These are phyloP conservation scores for Fistulifera pelliculosa DNA, from an alignment of 108 stramenopile genomes.

Conservation along the genomic window DNA sequence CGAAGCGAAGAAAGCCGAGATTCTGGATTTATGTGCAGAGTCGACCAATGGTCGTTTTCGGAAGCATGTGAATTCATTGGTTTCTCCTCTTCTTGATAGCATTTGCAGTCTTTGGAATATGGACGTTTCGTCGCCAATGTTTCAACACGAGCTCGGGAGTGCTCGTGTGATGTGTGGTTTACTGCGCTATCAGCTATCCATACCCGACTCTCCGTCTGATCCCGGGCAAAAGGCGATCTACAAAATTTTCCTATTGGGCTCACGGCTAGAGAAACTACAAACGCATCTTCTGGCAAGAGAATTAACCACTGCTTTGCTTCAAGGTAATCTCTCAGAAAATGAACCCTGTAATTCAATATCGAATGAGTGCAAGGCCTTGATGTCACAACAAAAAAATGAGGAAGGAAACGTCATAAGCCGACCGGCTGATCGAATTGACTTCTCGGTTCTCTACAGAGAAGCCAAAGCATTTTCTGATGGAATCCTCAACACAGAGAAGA, in stretches of 20 bases:
- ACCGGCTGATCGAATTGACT: constrained; percentile 2
- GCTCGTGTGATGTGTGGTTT: constrained; percentile 74
- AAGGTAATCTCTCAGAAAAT: constrained; percentile 41
- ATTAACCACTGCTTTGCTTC: constrained; percentile 43
- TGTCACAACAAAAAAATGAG: constrained; percentile 23
- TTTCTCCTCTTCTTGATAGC: constrained; percentile 33
- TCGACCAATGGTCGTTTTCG: not conserved
- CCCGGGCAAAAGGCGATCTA: constrained; percentile 82
- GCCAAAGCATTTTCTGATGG: constrained; percentile 50
- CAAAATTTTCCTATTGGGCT: constrained; percentile 61
- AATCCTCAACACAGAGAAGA: constrained; percentile 26
- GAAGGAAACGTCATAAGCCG: constrained; percentile 75
- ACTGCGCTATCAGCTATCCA: constrained; percentile 56
- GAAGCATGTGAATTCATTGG: constrained; percentile 9
- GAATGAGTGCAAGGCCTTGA: constrained; percentile 4
- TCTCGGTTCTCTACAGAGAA: constrained; percentile 51
- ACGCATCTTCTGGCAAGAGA: constrained; percentile 19
- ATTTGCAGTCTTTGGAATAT: constrained; percentile 23
- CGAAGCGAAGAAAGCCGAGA: constrained; percentile 4
- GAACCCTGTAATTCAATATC: constrained; percentile 11
- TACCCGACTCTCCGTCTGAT: constrained; percentile 86
- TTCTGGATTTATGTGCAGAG: not conserved
- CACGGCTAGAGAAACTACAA: constrained; percentile 7
- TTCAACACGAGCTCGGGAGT: constrained; percentile 17
- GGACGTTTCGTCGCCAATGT: constrained; percentile 13